Base-by-base conservation (phyloP, 2,329 filamentous ascomycete species). In the Xylariaceae sp. region DNA sequence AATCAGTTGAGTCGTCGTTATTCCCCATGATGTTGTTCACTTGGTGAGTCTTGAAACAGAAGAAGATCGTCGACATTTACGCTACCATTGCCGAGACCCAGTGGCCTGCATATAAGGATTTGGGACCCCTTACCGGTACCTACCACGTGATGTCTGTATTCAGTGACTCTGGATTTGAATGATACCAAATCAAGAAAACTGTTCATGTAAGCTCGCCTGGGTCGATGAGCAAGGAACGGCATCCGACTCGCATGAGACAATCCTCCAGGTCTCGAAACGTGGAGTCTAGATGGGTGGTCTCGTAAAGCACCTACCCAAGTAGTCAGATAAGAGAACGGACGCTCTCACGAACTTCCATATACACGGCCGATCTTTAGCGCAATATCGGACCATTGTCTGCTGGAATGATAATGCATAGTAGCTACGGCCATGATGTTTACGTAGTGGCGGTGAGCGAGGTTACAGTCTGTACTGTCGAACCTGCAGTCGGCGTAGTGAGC, bases 401-500 rank as follows among this genome's bases (percentile, higher is more conserved):
- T 35, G n/a, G n/a, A n/a, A n/a, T n/a, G n/a, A n/a, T n/a, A n/a
- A n/a, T n/a, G n/a, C n/a, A n/a, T n/a, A n/a, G 44, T 50, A 50
- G 16, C 33, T 26, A 50, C 33, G 23, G 24, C 32, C 21, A 44
- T 24, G 36, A 53, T 42, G 13, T 35, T 23, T 36, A 42, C 35
- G 49, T 40, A 39, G 16, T 54, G 33, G 51, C 51, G 51, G 51
- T 54, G 51, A 50, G 51, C 45, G 33, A 50, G 32, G 51, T 54
- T 35, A 13, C 33, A 44, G 35, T 37, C 18, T 15, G 30, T 35
- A 26, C n/a, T n/a, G n/a, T n/a, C n/a, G n/a, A n/a, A n/a, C n/a
- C n/a, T n/a, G n/a, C n/a, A n/a, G n/a, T n/a, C n/a, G n/a, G n/a
- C n/a, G n/a, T n/a, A n/a, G n/a, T n/a, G n/a, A n/a, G n/a, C n/a